These are phyloP conservation scores for Magnaporthiopsis rhizophila DNA, from an alignment of 2,329 filamentous ascomycete species.

Conservation along the genomic window DNA sequence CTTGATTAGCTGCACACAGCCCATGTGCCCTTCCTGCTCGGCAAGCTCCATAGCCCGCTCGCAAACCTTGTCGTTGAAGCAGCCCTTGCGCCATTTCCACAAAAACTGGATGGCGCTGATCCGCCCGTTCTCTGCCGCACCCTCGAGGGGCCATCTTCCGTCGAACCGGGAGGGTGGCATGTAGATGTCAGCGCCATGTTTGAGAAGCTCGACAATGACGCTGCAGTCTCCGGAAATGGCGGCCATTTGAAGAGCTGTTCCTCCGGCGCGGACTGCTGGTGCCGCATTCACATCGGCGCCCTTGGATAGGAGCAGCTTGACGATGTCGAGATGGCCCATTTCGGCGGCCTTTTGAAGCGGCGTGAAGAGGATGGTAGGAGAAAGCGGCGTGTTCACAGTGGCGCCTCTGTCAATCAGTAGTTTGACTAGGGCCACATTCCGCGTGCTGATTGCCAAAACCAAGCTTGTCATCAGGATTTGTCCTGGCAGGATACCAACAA, in stretches of 20 bases:
- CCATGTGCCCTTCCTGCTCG: not conserved
- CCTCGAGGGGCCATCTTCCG: not conserved
- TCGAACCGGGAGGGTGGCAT: not conserved
- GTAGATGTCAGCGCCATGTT: not conserved
- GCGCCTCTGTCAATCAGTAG: not conserved
- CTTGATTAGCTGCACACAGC: not conserved
- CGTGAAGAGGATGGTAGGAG: not conserved
- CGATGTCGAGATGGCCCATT: not conserved
- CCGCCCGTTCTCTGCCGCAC: not conserved
- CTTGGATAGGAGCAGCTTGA: not conserved
- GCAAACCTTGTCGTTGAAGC: not conserved
- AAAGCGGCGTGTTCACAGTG: not conserved
- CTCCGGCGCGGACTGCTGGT: not conserved
- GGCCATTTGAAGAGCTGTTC: not conserved
- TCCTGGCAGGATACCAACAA: not conserved
- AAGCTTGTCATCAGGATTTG: not conserved
- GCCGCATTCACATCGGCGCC: not conserved
- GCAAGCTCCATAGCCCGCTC: not conserved
- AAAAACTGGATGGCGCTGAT: not conserved
- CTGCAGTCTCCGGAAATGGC: not conserved
- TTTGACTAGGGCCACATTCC: not conserved
- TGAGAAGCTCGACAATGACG: not conserved
- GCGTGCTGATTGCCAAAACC: not conserved
- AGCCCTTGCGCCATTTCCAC: not conserved
- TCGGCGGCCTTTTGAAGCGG: not conserved